These are phyloP conservation scores for Geopyxis carbonaria DNA, from an alignment of 495 filamentous ascomycete genomes.

Conservation along the genomic window DNA sequence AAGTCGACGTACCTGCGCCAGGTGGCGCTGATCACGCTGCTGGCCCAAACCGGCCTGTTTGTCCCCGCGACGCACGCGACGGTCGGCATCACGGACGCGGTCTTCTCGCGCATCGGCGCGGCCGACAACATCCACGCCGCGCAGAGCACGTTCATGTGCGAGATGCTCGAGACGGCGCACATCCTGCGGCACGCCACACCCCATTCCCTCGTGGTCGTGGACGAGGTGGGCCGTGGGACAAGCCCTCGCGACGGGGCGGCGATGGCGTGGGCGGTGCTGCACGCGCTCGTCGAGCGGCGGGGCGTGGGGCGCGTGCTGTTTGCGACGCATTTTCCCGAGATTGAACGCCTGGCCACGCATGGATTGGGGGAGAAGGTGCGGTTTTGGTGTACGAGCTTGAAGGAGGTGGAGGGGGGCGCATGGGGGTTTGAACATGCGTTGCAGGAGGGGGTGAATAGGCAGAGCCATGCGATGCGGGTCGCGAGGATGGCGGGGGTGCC, in stretches of 20 bases:
- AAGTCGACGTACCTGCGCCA: conserved; percentile 92
- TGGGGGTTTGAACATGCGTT: conserved; percentile 82
- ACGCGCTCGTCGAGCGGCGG: conserved; percentile 55
- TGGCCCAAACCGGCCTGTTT: conserved; percentile 81
- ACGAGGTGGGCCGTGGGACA: conserved; percentile 88
- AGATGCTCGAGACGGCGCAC: conserved; percentile 61
- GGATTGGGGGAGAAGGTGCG: conserved; percentile 35
- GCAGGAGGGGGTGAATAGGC: conserved; percentile 62
- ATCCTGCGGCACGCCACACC: conserved; percentile 50
- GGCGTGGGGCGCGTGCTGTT: conserved; percentile 72
- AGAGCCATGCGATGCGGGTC: conserved; percentile 84
- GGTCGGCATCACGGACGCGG: conserved; percentile 74
- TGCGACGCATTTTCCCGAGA: conserved; percentile 80
- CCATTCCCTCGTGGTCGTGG: conserved; percentile 90
- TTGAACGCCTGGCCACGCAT: conserved; percentile 54
- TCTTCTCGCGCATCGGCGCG: conserved; percentile 82
- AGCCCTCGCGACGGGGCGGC: conserved; percentile 82
- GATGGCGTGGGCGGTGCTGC: conserved; percentile 70
- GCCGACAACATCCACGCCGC: conserved; percentile 83
- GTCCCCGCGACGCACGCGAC: conserved; percentile 75
- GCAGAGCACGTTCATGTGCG: conserved; percentile 90
- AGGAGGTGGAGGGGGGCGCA: conserved; percentile 41
- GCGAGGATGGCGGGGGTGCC: conserved; percentile 69
- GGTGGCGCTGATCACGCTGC: conserved; percentile 80
- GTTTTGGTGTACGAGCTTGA: conserved; percentile 79